Evolutionary conservation across 148 eudicot species (phyloP), one percentile per base, ranked within the genome.

Genomic region (Fagopyrum tataricum): DNA sequence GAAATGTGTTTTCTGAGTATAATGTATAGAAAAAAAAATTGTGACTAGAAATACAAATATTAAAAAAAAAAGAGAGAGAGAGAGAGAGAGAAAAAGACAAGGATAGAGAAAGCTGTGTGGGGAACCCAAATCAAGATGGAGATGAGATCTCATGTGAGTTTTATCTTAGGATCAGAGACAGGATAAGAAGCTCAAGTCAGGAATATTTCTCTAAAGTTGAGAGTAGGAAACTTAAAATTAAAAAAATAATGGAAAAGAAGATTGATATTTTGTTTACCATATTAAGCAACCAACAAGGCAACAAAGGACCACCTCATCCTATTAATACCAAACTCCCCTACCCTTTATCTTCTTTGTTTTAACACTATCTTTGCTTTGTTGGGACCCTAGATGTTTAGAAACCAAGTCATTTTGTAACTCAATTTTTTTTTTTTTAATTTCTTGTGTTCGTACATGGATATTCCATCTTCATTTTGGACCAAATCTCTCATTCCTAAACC

Each of bases 141-240:
- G 64, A 58, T 58, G 64, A 58, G 64, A 58, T 58, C 64, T 58
- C 64, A 58, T 58, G 64, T 58, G 64, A 58, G 31, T 58, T 58
- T 23, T 58, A 58, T 58, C 64, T 58, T 58, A 58, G 64, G 64
- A 58, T 58, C 64, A 58, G 64, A 23, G 37, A 58, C 64, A 58
- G 37, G 64, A 58, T 58, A 58, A 58, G 64, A 58, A 58, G 64
- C 21, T 23, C 2, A 20, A 58, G 13, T 58, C 64, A 20, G 64
- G 64, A 58, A 23, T 53, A 53, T 53, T 4, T 17, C 37, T 31
- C 2, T 31, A 31, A 31, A 31, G 37, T 31, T 31, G 37, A 31
- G 37, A 31, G 37, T 31, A 3, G 37, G 37, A 31, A 31, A 31
- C 37, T 31, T 31, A 3, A 31, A 31, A 2, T 0, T 17, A 53